Evolutionary conservation across 371 early-diverging fungal species (phyloP).

Genomic region (Thermomucor indicae-seudaticae): DNA sequence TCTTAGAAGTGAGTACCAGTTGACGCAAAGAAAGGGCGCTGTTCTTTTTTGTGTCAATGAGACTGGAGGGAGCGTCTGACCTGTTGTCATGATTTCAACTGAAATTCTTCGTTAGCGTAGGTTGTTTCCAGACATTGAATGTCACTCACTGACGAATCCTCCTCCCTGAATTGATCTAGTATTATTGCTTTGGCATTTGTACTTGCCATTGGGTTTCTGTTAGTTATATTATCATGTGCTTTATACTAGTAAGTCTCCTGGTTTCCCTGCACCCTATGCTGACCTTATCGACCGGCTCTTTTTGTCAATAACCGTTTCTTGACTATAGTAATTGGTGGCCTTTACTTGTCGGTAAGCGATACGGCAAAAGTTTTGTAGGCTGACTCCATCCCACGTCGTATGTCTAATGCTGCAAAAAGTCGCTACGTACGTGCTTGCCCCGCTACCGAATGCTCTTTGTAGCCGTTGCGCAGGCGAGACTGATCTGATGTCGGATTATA

Average conservation of each 20-base stretch:
- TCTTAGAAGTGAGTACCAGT: slow-evolving; percentile 12
- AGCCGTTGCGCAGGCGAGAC: slow-evolving; percentile 71
- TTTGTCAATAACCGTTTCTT: too few relatives aligned
- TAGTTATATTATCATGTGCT: slow-evolving; percentile 91
- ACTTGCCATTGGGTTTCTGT: slow-evolving; percentile 84
- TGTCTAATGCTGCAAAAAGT: slow-evolving; percentile 30
- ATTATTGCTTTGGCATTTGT: slow-evolving; percentile 85
- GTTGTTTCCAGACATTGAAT: not conserved
- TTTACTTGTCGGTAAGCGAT: slow-evolving; percentile 65
- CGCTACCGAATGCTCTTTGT: slow-evolving; percentile 86
- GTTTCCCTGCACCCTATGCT: not conserved
- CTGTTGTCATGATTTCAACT: not conserved
- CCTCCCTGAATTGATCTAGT: slow-evolving; percentile 13
- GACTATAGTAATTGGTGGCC: slow-evolving; percentile 91
- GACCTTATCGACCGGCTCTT: not conserved
- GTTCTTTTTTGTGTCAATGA: not conserved
- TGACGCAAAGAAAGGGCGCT: not conserved
- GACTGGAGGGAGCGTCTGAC: not conserved
- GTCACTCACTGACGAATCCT: not conserved
- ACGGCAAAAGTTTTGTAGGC: not conserved
- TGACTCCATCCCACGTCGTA: too few relatives aligned
- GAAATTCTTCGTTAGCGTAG: slow-evolving; percentile 7
- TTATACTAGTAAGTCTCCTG: slow-evolving; percentile 66
- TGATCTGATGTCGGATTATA: slow-evolving; percentile 73
- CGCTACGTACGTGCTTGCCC: slow-evolving; percentile 82